Conservation (phyloP, 345 rosid species). For the Jatropha curcas region DNA sequence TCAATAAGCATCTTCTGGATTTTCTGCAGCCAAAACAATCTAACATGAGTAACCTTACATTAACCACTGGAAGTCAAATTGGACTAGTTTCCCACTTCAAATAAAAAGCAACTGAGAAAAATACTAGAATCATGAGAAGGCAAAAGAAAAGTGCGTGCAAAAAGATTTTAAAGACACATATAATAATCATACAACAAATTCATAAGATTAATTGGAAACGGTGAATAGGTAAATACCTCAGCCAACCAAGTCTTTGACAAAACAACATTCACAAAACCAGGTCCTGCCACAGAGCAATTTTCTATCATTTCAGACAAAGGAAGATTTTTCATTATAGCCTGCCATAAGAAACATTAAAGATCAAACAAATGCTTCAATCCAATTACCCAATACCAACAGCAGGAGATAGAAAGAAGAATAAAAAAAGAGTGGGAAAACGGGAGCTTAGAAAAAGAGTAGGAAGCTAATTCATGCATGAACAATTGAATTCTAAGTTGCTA, state of each 20-base stretch:
- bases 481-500: background rate
- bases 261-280: conserved; percentile 84
- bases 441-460: background rate
- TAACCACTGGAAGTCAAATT: too few species aligned
- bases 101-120: too few species aligned
- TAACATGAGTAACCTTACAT: conserved; percentile 14
- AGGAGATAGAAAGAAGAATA: background rate
- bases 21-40: conserved; percentile 44
- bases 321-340: conserved; percentile 77
- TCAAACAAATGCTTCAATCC: background rate
- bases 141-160: background rate
- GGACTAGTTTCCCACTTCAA: too few species aligned
- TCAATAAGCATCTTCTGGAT: conserved; percentile 77
- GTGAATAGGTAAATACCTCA: conserved; percentile 47
- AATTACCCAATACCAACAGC: background rate
- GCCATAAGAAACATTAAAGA: conserved; percentile 11
- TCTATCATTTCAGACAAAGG: conserved; percentile 82
- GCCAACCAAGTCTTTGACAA: conserved; percentile 81
- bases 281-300: conserved; percentile 83
- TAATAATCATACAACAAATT: background rate
- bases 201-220: background rate
- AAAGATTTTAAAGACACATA: background rate
- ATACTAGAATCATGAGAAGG: conserved; percentile 7
- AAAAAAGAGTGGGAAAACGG: background rate
- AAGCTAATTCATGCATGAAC: background rate